Conservation (phyloP, 331 rosid species). For the Acacia concinna region DNA sequence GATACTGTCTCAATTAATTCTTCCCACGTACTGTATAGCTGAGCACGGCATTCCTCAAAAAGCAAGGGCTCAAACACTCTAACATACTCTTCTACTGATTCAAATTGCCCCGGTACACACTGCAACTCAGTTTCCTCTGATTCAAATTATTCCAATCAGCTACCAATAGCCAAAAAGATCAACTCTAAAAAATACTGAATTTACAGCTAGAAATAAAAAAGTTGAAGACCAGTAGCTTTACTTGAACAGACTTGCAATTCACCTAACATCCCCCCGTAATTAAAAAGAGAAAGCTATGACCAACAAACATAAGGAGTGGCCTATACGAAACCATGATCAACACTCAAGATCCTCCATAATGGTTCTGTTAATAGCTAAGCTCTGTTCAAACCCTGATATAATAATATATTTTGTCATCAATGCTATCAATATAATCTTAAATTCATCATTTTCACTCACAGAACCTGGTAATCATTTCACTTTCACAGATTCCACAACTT, state of each 20-base stretch:
- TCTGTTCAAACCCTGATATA: not conserved
- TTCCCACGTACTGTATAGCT: conserved; percentile 97
- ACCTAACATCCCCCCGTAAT: not conserved
- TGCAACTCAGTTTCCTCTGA: conserved; percentile 92
- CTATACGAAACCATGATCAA: not conserved
- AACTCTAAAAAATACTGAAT: not conserved
- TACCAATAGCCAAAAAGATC: not conserved
- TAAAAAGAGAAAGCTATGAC: not conserved
- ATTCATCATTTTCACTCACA: not conserved
- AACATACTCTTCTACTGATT: conserved; percentile 88
- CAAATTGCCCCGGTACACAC: conserved; percentile 91
- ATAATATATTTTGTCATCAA: not conserved
- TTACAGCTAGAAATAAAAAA: not conserved
- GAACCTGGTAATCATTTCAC: not conserved
- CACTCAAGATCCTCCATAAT: not conserved
- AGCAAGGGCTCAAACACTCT: conserved; percentile 96
- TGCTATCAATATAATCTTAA: not conserved
- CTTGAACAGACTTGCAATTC: not conserved
- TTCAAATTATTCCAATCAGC: conserved; percentile 34
- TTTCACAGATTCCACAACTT: not conserved
- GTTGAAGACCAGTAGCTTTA: not conserved
- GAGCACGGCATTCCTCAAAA: conserved; percentile 99
- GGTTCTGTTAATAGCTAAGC: not conserved
- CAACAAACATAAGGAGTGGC: conserved; percentile 12
- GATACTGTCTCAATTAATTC: conserved; percentile 81